Base-by-base conservation (phyloP, 306 rosid species). In the Lotus japonicus region DNA sequence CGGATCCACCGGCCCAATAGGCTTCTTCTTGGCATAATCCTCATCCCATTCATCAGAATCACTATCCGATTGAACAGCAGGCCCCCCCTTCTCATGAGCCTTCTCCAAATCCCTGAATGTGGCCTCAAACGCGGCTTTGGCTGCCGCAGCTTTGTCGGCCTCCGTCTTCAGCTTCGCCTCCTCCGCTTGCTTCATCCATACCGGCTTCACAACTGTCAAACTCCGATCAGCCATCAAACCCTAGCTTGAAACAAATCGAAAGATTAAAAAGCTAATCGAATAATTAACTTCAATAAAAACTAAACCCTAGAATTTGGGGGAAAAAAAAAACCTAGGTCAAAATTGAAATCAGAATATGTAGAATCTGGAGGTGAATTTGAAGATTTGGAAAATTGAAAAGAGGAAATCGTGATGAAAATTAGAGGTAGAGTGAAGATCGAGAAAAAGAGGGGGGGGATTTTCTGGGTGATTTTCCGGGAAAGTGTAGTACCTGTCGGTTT, bases 151-250 rank as follows among this genome's bases (percentile, higher is more conserved):
- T 70, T 83, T 90, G 88, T 90, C 96, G 0, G 97, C 99, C 85
- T 95, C 97, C 64, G 86, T 88, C 86, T 90, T 95, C 33, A 91
- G 53, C 80, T 83, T 90, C 10, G 97, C 99, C 81, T 95, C 99
- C 70, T 90, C 96, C 3, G 99, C 97, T 68, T 95, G 99, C 84
- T 95, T 95, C 97, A 90, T 83, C 97, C 99, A 94, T 65, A 90
- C 77, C 26, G 99, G 96, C 42, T 90, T 94, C 16, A 54, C 95
- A 44, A 85, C 77, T 19, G 84, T 86, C 49, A 44, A 60, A 75
- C 60, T 87, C 31, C 96, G 97, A 78, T 94, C 97, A 58, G 95
- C 99, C 99, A 94, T 94, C 46, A 66, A 61, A 31, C 73, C 78
- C 65, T 67, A 71, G 11, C 70, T 57, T 26, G 49, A 28, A 31